Conservation (phyloP, 176 grass and related monocot genomes). For the Musa schizocarpa region DNA sequence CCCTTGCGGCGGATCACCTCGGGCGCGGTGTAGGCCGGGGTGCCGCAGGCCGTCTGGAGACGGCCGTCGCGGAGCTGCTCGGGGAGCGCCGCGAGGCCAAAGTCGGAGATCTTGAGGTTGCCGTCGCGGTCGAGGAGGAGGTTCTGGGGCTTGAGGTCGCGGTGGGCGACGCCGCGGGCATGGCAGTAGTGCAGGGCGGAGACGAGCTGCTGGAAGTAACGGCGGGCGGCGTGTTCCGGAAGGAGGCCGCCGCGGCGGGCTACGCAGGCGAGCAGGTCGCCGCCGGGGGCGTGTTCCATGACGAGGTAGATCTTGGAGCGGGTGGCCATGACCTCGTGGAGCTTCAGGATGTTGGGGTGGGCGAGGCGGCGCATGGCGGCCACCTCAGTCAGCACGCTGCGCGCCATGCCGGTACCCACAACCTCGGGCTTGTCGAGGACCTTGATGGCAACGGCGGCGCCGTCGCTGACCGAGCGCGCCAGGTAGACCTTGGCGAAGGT, state of each 20-base stretch:
- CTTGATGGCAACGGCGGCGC: slow-evolving; percentile 54
- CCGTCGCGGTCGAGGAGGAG: slow-evolving; percentile 48
- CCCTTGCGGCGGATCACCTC: slow-evolving; percentile 55
- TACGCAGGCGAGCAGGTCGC: slow-evolving; percentile 42
- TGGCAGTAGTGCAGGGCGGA: slow-evolving; percentile 57
- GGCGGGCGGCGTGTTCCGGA: slow-evolving; percentile 31
- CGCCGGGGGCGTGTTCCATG: slow-evolving; percentile 60
- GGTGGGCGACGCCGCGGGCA: slow-evolving; percentile 50
- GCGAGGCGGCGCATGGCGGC: slow-evolving; percentile 61
- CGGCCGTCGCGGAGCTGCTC: slow-evolving; percentile 38
- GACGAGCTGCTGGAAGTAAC: slow-evolving; percentile 59
- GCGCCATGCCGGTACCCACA: slow-evolving; percentile 27
- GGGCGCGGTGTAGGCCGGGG: slow-evolving; percentile 63
- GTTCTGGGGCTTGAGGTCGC: slow-evolving; percentile 80
- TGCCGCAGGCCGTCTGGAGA: slow-evolving; percentile 69
- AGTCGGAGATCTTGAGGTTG: slow-evolving; percentile 59
- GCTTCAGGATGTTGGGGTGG: slow-evolving; percentile 63
- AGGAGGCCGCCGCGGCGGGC: slow-evolving; percentile 35
- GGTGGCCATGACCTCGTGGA: slow-evolving; percentile 70
- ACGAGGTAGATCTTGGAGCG: slow-evolving; percentile 57
- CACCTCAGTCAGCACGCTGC: slow-evolving; percentile 49
- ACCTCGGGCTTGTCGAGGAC: slow-evolving; percentile 64
- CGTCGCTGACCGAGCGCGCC: slow-evolving; percentile 37
- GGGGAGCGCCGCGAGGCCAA: slow-evolving; percentile 55
- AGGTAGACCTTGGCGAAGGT: slow-evolving; percentile 90